Conservation (phyloP, 2,329 filamentous ascomycete species). For the Aspergillus intermedius region DNA sequence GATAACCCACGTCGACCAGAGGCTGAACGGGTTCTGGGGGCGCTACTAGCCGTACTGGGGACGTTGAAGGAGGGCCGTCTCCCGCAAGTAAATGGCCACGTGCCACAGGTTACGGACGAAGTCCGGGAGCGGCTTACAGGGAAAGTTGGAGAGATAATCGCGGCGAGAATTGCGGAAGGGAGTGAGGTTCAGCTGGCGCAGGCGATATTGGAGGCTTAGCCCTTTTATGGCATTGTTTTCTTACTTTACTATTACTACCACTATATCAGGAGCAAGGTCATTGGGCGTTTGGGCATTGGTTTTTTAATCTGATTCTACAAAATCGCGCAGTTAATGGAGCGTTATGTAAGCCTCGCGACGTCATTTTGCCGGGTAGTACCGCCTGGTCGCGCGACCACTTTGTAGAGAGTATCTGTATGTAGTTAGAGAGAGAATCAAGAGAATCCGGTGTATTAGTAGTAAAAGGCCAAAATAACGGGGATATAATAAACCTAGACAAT, state of each 20-base stretch:
- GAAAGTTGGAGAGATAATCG: constrained; percentile 39
- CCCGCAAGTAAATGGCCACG: constrained; percentile 35
- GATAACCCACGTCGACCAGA: constrained; percentile 49
- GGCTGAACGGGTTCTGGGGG: constrained; percentile 54
- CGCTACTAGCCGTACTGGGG: constrained; percentile 52
- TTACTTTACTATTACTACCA: background rate
- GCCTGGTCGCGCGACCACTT: no score
- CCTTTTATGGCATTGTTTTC: constrained; percentile 1
- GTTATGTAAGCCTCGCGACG: no score
- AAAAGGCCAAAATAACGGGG: no score
- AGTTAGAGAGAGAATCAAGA: no score
- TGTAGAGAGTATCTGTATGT: no score
- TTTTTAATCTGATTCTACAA: no score
- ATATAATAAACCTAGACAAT: no score
- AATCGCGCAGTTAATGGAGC: no score
- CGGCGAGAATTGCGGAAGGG: constrained; percentile 34
- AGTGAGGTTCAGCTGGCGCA: constrained; percentile 36
- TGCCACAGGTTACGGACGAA: constrained; percentile 30
- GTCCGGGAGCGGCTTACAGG: constrained; percentile 30
- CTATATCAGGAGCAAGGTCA: background rate
- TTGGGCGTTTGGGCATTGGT: no score
- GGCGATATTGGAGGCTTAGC: constrained; percentile 28
- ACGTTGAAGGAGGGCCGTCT: constrained; percentile 45
- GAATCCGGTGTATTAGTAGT: no score
- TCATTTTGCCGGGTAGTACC: no score